Base-by-base conservation (phyloP, 192 early-diverging fungal species). In the Entrophospora sp. region DNA sequence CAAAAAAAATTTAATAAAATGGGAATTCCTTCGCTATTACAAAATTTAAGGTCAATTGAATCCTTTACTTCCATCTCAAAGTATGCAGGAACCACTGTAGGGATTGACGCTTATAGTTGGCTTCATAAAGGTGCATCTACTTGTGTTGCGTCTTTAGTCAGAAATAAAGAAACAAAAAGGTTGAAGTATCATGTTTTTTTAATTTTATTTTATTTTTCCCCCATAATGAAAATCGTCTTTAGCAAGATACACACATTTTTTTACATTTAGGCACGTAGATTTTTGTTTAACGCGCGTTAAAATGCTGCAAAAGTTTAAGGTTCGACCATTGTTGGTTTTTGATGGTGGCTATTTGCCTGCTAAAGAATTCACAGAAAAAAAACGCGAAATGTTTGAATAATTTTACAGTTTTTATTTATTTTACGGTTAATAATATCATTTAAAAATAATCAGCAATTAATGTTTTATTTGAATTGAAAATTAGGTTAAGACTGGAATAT, bases 31-130 rank as follows among this genome's bases (percentile, higher is more conserved):
- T 90, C 92, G 3, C 83, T 99, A 5, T 64, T 99, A 28, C 94
- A 91, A 2, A 71, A 88, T 5, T 75, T 97, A 32, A 87, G 90
- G 56, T 81, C 83, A 4, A 85, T 92, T 6, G 83, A 91, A 59
- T 71, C 76, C 28, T 72, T 70, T 3, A 79, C 90, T 12, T 84
- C 89, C 58, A 68, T 99, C 9, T 70, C 73, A 20, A 83, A 93
- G 52, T 87, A 89, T 62, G 75, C 77, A 12, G 90, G 91, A 8
- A 71, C 76, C 38, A 81, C 78, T 13, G 76, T 99, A 0, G 97
- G 86, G 1, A 83, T 99, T 9, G 97, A 99, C 73, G 90, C 89
- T 1, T 95, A 98, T 71, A 89, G 92, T 3, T 99, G 97, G 97
- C 87, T 99, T 12, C 91, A 97, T 76, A 79, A 83, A 43, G 95